Conservation (phyloP, 2,329 filamentous ascomycete genomes). For the Myriosclerotinia scirpicola region DNA sequence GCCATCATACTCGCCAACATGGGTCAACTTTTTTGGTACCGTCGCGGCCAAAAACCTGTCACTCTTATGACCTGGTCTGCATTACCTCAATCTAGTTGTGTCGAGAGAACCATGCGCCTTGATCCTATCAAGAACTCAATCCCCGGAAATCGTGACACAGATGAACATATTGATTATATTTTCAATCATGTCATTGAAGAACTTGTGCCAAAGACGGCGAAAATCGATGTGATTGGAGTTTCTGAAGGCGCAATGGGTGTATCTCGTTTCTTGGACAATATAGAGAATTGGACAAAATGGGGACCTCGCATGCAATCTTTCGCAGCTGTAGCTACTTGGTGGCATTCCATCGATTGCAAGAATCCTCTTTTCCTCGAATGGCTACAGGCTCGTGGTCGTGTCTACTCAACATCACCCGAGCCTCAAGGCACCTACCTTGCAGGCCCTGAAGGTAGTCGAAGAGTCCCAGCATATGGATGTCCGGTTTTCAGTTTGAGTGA, state of each 20-base stretch:
- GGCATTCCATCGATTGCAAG: conserved; percentile 43
- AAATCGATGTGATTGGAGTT: conserved; percentile 69
- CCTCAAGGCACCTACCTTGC: conserved; percentile 55
- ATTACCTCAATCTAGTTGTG: conserved; percentile 61
- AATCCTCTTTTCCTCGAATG: conserved; percentile 29
- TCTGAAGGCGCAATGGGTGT: conserved; percentile 63
- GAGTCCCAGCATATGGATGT: conserved; percentile 52
- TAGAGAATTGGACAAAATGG: conserved; percentile 52
- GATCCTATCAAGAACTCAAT: conserved; percentile 60
- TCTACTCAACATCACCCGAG: conserved; percentile 56
- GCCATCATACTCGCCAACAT: conserved; percentile 76
- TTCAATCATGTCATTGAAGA: conserved; percentile 62
- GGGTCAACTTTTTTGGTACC: conserved; percentile 76
- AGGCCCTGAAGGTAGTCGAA: conserved; percentile 46
- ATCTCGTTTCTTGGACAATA: conserved; percentile 56
- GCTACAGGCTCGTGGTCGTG: conserved; percentile 51
- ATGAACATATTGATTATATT: conserved; percentile 64
- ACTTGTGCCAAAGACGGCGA: conserved; percentile 50
- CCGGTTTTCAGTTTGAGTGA: conserved; percentile 71
- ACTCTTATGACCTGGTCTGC: conserved; percentile 57
- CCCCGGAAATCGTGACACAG: conserved; percentile 54
- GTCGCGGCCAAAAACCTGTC: conserved; percentile 59
- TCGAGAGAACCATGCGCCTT: conserved; percentile 56
- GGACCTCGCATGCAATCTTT: conserved; percentile 49
- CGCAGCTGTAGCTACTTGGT: conserved; percentile 52